Base-by-base conservation (phyloP, 2,329 filamentous ascomycete species). In the Spiromastix sp. region DNA sequence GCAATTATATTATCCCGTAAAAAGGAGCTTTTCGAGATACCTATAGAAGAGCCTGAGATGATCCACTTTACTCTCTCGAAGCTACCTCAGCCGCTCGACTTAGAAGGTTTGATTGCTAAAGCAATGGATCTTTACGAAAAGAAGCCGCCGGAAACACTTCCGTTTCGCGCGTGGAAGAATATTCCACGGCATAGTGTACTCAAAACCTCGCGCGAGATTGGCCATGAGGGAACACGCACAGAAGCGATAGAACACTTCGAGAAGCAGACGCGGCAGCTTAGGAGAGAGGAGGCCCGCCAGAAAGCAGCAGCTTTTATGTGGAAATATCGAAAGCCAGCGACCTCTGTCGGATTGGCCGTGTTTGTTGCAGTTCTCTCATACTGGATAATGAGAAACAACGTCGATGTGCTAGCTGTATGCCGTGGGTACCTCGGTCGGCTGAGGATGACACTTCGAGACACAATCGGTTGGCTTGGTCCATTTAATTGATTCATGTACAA, bases 1-100 rank as follows among this genome's bases (percentile, higher is more conserved):
- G 81, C 85, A 53, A 87, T 94, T 42, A 78, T 94, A 27, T 68
- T 93, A 21, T 76, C 79, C 30, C 80, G 89, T 24, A 79, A 82
- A 38, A 72, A 77, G 21, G 86, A 95, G 59, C 72, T 98, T n/a
- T 73, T 96, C 44, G 81, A 84, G 33, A 82, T 85, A n/a, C 75
- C 80, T 2, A 59, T 69, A 13, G 82, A 93, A 45, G 86, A 94
- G 55, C 81, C 85, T 5, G 89, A 96, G 51, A 93, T 98, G 74
- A 72, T 98, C 16, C 86, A 94, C 56, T 83, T 80, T 41, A 79
- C 84, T 22, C 73, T 98, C 9, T 85, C 84, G 27, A 94, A 91
- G 57, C 71, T 98, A 5, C 91, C 91, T 1, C 72, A 77, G 34
- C 79, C 80, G 12, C 74, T 94, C 38, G 74, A 93, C 52, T 65